phyloP scores from a whole-genome alignment of 2,329 filamentous ascomycete species.

The Colletotrichum sp. region DNA sequence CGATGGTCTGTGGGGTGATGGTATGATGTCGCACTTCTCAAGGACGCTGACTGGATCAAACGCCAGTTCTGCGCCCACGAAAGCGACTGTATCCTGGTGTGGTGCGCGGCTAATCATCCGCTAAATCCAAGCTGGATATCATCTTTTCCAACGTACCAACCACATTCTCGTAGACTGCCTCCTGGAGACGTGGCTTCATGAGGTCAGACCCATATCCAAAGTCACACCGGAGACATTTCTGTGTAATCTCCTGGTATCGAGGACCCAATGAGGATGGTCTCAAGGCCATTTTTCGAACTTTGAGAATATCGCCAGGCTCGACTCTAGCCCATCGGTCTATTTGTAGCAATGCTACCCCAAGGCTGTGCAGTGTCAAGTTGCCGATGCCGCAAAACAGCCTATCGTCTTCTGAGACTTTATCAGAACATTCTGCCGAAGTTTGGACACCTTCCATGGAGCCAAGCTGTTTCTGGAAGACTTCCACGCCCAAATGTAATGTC shows the following conservation, averaged over 20 bases:
- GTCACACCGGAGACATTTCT: conserved; percentile 28
- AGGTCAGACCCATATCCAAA: conserved; percentile 24
- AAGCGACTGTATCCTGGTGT: no score
- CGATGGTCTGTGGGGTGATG: no score
- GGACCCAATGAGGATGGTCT: conserved; percentile 15
- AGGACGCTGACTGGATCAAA: no score
- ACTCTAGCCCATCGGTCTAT: conserved; percentile 27
- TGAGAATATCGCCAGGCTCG: conserved; percentile 24
- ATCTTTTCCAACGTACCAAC: conserved; percentile 14
- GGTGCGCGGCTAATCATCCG: neutral
- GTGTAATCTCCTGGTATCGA: conserved; percentile 26
- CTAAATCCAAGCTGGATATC: conserved; percentile 12
- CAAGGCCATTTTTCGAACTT: conserved; percentile 22
- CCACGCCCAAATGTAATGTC: no score
- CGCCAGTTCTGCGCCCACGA: no score
- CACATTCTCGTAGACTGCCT: conserved; percentile 9
- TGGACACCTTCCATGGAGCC: no score
- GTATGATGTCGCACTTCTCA: no score
- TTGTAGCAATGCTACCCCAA: conserved; percentile 24
- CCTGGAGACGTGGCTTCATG: neutral
- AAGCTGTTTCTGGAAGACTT: no score
- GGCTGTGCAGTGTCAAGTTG: no score
- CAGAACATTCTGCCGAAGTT: no score
- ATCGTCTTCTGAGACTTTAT: no score
- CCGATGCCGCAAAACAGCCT: no score